Evolutionary conservation across 257 asterid species (phyloP), one percentile per base, ranked within the genome.

Genomic region (Solanum lycopersicoides): DNA sequence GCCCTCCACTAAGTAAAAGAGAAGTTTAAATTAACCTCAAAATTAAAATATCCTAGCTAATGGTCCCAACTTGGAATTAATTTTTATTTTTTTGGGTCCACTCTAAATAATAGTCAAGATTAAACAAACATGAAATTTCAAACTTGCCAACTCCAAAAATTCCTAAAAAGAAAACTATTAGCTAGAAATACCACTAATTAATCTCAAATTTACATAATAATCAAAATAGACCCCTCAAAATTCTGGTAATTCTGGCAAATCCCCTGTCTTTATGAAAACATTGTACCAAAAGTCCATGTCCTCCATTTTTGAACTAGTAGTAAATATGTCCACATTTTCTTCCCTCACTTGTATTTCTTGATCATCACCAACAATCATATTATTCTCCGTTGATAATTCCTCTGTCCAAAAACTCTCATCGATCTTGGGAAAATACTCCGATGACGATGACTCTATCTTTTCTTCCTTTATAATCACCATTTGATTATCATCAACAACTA

Each of bases 271-370:
- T 20, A 86, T 69, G 82, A 86, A 86, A 86, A 86, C 72, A 56
- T 86, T 71, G 83, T 72, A 86, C 88, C 88, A 86, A 50, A 86
- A 86, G 73, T 86, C 88, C 88, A 72, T 69, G 35, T 86, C 88
- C 37, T 30, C 68, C 82, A 63, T 47, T 72, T 30, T 86, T 32
- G 83, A 45, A 35, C 45, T 23, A 60, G 41, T 45, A 23, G 23
- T 32, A 16, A 69, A 9, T 39, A 2, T 34, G 68, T 86, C 88
- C 39, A 47, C 50, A 71, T 69, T 68, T 45, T 86, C 72, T 63
- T 86, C 82, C 16, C 23, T 77, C 56, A 72, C 72, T 86, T 60
- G 71, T 72, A 56, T 3, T 45, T 45, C 84, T 3, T 79, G 42
- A 32, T 30, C 59, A 32, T 35, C 50, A 37, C 12, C 23, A 44